Conservation (phyloP, 768 basidiomycete species). For the Suillus variegatus region DNA sequence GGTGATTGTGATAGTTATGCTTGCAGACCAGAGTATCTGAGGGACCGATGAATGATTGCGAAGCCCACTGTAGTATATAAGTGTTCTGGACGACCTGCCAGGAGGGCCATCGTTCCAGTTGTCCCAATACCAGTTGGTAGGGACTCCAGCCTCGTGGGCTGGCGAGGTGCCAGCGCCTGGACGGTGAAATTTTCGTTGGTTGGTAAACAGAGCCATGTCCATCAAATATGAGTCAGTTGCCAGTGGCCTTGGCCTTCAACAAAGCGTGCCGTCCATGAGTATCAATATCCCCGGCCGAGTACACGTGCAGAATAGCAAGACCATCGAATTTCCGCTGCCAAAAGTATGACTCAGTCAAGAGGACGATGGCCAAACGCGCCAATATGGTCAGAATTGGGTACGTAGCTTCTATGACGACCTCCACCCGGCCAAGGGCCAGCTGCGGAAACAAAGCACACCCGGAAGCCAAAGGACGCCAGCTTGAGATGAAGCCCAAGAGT, state of each 20-base stretch:
- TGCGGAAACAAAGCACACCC: too few species aligned
- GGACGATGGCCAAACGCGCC: background rate
- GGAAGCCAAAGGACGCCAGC: background rate
- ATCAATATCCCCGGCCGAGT: background rate
- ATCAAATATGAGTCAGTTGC: background rate
- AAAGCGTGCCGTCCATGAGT: background rate
- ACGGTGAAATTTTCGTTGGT: background rate
- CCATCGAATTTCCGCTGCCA: background rate
- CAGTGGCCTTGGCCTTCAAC: background rate
- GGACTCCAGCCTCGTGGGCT: background rate
- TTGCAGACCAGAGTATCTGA: background rate
- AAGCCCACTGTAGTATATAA: background rate
- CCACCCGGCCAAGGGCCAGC: background rate
- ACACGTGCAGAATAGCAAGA: too few species aligned
- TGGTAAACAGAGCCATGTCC: background rate
- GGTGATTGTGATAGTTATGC: background rate
- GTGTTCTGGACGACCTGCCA: background rate
- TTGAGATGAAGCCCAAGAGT: background rate
- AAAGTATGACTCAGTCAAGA: background rate
- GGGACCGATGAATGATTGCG: too few species aligned
- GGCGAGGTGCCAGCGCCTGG: background rate
- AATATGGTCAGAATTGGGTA: background rate
- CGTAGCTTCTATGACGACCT: background rate
- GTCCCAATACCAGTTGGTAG: background rate
- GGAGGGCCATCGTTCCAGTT: background rate